Evolutionary conservation across 1,139 yeast genomes (phyloP), one percentile per base, ranked within the genome.

Genomic region (Sugiyamaella novakii): DNA sequence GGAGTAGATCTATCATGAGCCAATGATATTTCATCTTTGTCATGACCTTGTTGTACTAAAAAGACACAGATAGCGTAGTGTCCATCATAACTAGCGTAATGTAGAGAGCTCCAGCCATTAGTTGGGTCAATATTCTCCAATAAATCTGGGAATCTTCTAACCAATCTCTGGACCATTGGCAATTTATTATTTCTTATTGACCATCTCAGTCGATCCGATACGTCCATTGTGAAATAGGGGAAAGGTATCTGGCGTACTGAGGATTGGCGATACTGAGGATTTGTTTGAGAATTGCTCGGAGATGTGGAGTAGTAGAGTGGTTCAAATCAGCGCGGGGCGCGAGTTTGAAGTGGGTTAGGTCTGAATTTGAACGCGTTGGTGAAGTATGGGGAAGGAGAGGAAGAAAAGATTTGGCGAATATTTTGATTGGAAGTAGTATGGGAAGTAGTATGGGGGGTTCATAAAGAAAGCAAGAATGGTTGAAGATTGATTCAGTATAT

Each of bases 31-130:
- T 78, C 82, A 28, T 64, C 63, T 34, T 64, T 65, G 56, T 78
- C 84, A 55, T 77, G 82, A 5, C 81, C 80, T 45, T 72, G 62
- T 36, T 71, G 73, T 22, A 79, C 72, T 43, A 79, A 65, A 52
- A 57, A 62, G 15, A 83, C 88, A 62, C 96, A 85, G 5, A 88
- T 78, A 51, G 87, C 77, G 62, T 86, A 87, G 57, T 86, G 79
- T 27, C 97, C 96, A 59, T 86, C 72, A 62, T 69, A 85, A 6
- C 95, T 82, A 0, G 96, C 92, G 67, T 88, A 89, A 67, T 91
- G 98, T 43, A 91, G 74, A 46, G 88, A 86, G 36, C 87, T 77
- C 97, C 97, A 91, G 1, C 98, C 98, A 59, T 84, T 81, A 36
- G 72, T 52, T 10, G 83, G 73, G 64, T 92, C 91, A 18, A 81